phyloP scores from a whole-genome alignment of 2,329 filamentous ascomycete genomes.

The Paraphoma chrysanthemicola region DNA sequence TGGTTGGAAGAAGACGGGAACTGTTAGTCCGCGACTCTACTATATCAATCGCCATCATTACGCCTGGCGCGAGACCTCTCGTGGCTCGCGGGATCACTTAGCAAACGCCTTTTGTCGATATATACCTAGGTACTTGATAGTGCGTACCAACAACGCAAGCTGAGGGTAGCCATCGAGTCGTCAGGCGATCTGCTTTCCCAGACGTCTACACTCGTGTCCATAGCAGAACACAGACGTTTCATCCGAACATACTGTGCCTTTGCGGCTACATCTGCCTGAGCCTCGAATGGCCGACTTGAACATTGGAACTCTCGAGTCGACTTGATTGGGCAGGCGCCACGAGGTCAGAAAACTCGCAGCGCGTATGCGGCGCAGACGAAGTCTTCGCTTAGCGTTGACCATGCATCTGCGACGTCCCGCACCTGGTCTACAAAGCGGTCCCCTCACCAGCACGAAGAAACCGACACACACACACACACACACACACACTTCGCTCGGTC shows the following conservation, averaged over 20 bases:
- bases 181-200: conserved; percentile 60
- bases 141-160: conserved; percentile 59
- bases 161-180: conserved; percentile 55
- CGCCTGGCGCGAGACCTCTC: conserved; percentile 43
- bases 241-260: conserved; percentile 51
- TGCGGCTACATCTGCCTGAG: conserved; percentile 45
- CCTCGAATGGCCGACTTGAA: conserved; percentile 34
- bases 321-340: conserved; percentile 33
- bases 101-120: conserved; percentile 72
- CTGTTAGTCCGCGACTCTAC: conserved; percentile 41
- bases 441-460: too few relatives aligned
- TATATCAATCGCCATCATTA: conserved; percentile 39
- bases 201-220: conserved; percentile 73
- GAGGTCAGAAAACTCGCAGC: conserved; percentile 25
- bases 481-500: too few relatives aligned
- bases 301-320: conserved; percentile 21
- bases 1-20: conserved; percentile 35
- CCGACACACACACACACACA: too few relatives aligned
- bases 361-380: conserved; percentile 27
- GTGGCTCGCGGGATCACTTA: conserved; percentile 46
- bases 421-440: neutral
- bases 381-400: conserved; percentile 35
- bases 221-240: conserved; percentile 69
- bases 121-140: conserved; percentile 67
- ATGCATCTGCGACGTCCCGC: conserved; percentile 12